Conservation (phyloP, 2,329 filamentous ascomycete species). For the Graphiopsis chlorocephala region DNA sequence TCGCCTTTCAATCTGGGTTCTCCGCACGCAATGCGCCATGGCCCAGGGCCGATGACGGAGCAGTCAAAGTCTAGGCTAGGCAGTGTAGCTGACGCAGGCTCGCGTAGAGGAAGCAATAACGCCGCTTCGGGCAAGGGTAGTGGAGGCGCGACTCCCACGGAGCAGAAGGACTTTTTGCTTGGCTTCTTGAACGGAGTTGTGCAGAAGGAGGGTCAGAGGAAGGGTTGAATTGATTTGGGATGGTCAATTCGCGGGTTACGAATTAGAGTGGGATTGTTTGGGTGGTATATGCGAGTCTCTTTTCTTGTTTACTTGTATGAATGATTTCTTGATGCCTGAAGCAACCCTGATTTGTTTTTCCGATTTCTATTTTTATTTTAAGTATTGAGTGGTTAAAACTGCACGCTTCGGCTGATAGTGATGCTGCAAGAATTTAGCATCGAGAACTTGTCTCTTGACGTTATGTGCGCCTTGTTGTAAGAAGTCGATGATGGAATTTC, state of each 20-base stretch:
- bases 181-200: conserved; percentile 37
- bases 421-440: too few relatives aligned
- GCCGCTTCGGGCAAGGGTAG: conserved; percentile 20
- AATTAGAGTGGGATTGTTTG: background rate
- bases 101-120: background rate
- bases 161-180: conserved; percentile 36
- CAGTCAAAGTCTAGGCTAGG: conserved; percentile 24
- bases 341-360: too few relatives aligned
- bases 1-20: conserved; percentile 33
- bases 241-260: background rate
- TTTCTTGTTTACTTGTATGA: background rate
- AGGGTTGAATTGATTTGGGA: background rate
- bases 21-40: conserved; percentile 19
- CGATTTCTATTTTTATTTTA: too few relatives aligned
- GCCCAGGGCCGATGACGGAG: conserved; percentile 15
- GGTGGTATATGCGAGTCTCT: background rate
- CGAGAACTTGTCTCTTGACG: too few relatives aligned
- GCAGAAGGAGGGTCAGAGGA: conserved; percentile 28
- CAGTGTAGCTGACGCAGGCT: conserved; percentile 22
- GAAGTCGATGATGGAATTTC: too few relatives aligned
- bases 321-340: background rate
- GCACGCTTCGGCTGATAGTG: too few relatives aligned
- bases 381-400: too few relatives aligned
- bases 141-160: conserved; percentile 27
- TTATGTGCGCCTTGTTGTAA: too few relatives aligned